Conservation (phyloP, 225 moss, liverwort and hornwort genomes). For the Physcomitrellopsis africana region DNA sequence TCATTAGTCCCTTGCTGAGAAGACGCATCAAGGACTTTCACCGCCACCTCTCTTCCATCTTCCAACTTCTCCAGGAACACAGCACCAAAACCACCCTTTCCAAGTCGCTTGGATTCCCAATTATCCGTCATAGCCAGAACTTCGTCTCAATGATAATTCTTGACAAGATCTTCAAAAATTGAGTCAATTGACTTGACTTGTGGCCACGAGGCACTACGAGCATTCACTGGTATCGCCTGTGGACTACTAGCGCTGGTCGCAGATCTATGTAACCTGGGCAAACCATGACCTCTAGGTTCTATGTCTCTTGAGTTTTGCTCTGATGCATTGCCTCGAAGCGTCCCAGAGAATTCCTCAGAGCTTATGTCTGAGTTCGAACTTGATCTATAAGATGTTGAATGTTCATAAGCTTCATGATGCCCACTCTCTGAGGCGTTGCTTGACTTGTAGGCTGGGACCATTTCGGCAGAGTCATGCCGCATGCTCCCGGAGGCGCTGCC, state of each 20-base stretch:
- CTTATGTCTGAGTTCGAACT: slow-evolving; percentile 32
- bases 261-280: slow-evolving; percentile 10
- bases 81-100: slow-evolving; percentile 48
- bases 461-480: slow-evolving; percentile 18
- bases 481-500: slow-evolving; percentile 20
- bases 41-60: slow-evolving; percentile 60
- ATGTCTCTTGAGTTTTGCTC: background rate
- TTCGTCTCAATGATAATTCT: slow-evolving; percentile 45
- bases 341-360: slow-evolving; percentile 34
- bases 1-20: slow-evolving; percentile 58
- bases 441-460: slow-evolving; percentile 14
- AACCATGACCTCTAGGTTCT: background rate
- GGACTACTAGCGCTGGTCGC: slow-evolving; percentile 17
- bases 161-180: slow-evolving; percentile 46
- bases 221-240: background rate
- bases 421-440: slow-evolving; percentile 34
- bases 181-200: slow-evolving; percentile 16
- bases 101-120: slow-evolving; percentile 38
- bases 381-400: slow-evolving; percentile 10
- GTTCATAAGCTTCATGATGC: slow-evolving; percentile 22
- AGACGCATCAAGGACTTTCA: slow-evolving; percentile 55
- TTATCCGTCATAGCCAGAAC: slow-evolving; percentile 40
- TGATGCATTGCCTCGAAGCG: background rate
- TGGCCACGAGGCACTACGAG: slow-evolving; percentile 30
- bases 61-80: slow-evolving; percentile 58